These are phyloP conservation scores for Zygotorulaspora sp. DNA, from an alignment of 805 yeast species.

Conservation along the genomic window DNA sequence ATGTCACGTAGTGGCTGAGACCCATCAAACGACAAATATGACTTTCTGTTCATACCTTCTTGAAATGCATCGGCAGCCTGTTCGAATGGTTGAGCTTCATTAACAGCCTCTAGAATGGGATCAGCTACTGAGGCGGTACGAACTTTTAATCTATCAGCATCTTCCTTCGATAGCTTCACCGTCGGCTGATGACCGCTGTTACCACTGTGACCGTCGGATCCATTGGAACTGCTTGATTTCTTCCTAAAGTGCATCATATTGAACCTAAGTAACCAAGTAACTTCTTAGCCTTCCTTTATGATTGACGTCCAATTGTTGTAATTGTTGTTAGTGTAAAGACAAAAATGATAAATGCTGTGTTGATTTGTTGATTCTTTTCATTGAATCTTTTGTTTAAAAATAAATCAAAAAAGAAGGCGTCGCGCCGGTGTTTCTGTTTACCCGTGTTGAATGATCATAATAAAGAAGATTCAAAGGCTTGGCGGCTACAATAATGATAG, in stretches of 20 bases:
- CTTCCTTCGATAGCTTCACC: conserved; percentile 46
- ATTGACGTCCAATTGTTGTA: too few relatives aligned
- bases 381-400: neutral
- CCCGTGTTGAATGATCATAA: too few relatives aligned
- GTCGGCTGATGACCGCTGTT: conserved; percentile 33
- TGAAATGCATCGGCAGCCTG: conserved; percentile 40
- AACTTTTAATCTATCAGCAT: conserved; percentile 52
- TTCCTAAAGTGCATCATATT: conserved; percentile 46
- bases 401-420: neutral
- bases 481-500: too few relatives aligned
- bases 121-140: conserved; percentile 73
- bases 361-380: too few relatives aligned
- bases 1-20: conserved; percentile 53
- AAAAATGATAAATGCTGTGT: too few relatives aligned
- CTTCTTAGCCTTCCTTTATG: too few relatives aligned
- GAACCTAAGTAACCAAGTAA: neutral
- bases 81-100: conserved; percentile 95
- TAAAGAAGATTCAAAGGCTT: too few relatives aligned
- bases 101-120: conserved; percentile 89
- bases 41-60: conserved; percentile 37
- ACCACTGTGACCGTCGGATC: conserved; percentile 25
- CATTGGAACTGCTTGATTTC: conserved; percentile 33
- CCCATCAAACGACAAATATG: conserved; percentile 27
- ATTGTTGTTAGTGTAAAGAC: too few relatives aligned
- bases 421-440: neutral